These are phyloP conservation scores for Saturnispora halmiae DNA, from an alignment of 805 yeast genomes.

Conservation along the genomic window DNA sequence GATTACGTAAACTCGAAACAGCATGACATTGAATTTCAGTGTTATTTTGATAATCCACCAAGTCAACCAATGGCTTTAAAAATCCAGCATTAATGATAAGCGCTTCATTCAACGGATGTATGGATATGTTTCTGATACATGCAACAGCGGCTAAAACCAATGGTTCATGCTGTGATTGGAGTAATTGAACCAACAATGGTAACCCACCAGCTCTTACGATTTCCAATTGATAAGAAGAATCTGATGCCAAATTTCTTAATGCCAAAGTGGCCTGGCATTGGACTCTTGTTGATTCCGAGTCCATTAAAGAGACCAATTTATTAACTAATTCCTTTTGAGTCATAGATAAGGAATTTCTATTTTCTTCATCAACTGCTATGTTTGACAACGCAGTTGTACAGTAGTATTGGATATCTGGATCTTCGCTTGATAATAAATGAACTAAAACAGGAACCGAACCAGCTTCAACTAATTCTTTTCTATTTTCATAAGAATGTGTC, in stretches of 20 bases:
- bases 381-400: constrained; percentile 96
- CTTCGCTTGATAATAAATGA: constrained; percentile 71
- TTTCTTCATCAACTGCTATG: constrained; percentile 92
- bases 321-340: constrained; percentile 89
- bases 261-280: constrained; percentile 99
- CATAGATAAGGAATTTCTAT: constrained; percentile 78
- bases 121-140: constrained; percentile 92
- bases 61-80: constrained; percentile 76
- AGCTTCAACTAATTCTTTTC: constrained; percentile 93
- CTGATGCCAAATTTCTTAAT: constrained; percentile 89
- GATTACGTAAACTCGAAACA: constrained; percentile 87
- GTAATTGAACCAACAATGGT: constrained; percentile 81
- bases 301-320: constrained; percentile 85
- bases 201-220: constrained; percentile 93
- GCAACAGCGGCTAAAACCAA: constrained; percentile 95
- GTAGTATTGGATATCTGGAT: constrained; percentile 95
- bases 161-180: constrained; percentile 86
- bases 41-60: constrained; percentile 75
- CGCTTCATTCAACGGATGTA: constrained; percentile 93
- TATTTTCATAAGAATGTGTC: constrained; percentile 96
- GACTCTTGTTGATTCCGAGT: constrained; percentile 84
- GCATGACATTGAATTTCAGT: constrained; percentile 99
- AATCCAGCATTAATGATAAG: constrained; percentile 95
- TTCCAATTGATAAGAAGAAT: constrained; percentile 90
- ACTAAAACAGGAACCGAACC: constrained; percentile 97